Evolutionary conservation across 202 grass and related monocot species (phyloP).

Genomic region (Eragrostis tef): DNA sequence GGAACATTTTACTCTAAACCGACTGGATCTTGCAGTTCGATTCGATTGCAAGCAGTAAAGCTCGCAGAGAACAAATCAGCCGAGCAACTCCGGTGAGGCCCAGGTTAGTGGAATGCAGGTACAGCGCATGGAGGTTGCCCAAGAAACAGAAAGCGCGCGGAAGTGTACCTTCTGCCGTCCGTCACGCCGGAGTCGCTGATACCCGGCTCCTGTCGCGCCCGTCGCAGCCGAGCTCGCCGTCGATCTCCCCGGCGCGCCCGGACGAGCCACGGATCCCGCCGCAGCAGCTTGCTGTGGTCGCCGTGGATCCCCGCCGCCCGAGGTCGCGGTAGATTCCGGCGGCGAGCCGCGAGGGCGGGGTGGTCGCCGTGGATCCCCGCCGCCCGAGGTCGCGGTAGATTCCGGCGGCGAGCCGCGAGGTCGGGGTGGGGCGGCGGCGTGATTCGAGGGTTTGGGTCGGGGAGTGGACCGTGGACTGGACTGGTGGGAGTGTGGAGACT

Average conservation of each 20-base stretch:
- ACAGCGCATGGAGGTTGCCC: background rate
- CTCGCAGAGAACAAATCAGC: conserved; percentile 11
- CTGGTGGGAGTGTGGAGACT: background rate
- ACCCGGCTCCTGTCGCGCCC: background rate
- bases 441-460: conserved; percentile 34
- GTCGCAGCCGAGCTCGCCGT: background rate
- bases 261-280: background rate
- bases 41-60: background rate
- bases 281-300: background rate
- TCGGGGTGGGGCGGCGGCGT: conserved; percentile 26
- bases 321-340: conserved; percentile 1
- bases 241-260: conserved; percentile 29
- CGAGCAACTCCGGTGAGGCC: background rate
- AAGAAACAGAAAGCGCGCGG: background rate
- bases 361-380: background rate
- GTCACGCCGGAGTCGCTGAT: background rate
- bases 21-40: background rate
- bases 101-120: background rate
- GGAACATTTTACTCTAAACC: background rate
- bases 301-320: background rate
- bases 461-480: conserved; percentile 46
- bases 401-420: background rate
- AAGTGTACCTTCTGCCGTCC: conserved; percentile 27
- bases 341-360: background rate
- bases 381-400: background rate